Evolutionary conservation across 179 eudicot species (phyloP), one percentile per base, ranked within the genome.

Genomic region (Vitellaria paradoxa): DNA sequence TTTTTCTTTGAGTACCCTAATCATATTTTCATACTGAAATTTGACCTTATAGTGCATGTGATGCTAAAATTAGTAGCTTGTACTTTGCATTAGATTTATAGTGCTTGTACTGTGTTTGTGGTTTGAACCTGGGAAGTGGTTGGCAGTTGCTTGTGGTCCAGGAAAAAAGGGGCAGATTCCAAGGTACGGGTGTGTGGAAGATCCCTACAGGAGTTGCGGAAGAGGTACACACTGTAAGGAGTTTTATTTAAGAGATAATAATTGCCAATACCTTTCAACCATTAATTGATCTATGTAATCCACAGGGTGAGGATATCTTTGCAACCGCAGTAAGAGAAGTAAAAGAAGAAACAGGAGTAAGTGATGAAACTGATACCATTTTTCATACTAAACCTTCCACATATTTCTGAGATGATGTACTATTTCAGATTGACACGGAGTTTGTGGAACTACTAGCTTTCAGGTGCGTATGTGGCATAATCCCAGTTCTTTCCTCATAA

Each of bases 311-410:
- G 81, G 90, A 88, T 71, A 79, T 88, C 76, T 82, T 74, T 74
- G 79, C 56, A 20, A 84, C 87, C 68, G 89, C 81, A 47, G 79
- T 77, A 50, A 83, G 90, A 83, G 91, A 87, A 84, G 91, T 88
- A 55, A 85, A 88, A 84, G 91, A 88, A 82, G 91, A 88, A 68
- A 88, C 91, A 5, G 91, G 82, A 52, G 91, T 88, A 83, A 76
- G 91, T 85, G 62, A 45, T 72, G 9, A 42, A 26, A 13, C 21
- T 61, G 30, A 49, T 65, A 8, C 7, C 40, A 18, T 65, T 11
- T 72, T 52, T 26, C 49, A 5, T 24, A 15, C 64, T 3, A 9
- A 4, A 13, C 42, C 7, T 65, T 53, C 15, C 65, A 45, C 26
- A 26, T 72, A 52, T 15, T 60, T 60, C 46, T 49, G 61, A 11